Evolutionary conservation across 306 rosid species (phyloP).

Genomic region (Prunus fruticosa): DNA sequence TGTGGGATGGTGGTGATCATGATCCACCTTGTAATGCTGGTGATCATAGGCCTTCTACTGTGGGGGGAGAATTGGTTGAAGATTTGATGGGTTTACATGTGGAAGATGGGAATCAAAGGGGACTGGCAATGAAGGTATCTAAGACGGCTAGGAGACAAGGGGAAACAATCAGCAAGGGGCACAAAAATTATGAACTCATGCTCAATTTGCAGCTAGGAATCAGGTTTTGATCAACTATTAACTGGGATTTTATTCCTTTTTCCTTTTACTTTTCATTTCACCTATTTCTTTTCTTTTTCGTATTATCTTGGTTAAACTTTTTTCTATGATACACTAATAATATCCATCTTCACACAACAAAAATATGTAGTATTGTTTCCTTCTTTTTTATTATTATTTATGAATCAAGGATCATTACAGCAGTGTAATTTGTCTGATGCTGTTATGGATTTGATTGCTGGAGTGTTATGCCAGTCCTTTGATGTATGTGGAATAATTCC

Average conservation of each 20-base stretch:
- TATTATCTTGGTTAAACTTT: neutral
- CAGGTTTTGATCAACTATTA: constrained; percentile 33
- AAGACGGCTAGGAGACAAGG: constrained; percentile 71
- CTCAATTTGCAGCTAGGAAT: constrained; percentile 92
- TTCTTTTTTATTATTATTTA: too few species aligned
- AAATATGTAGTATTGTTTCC: too few species aligned
- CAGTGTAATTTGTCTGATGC: neutral
- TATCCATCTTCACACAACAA: too few species aligned
- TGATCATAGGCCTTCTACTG: constrained; percentile 28
- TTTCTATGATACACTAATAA: neutral
- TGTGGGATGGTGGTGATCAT: constrained; percentile 54
- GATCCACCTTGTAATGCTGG: neutral
- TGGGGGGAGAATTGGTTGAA: constrained; percentile 39
- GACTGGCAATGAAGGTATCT: constrained; percentile 41
- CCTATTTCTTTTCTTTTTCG: neutral
- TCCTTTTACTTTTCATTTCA: neutral
- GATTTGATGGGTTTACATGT: constrained; percentile 25
- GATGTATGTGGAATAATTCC: constrained; percentile 14
- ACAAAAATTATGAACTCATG: constrained; percentile 86
- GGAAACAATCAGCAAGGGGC: constrained; percentile 76
- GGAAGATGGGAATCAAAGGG: constrained; percentile 28
- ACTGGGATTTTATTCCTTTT: neutral
- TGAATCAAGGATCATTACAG: too few species aligned
- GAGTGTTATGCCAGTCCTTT: constrained; percentile 10
- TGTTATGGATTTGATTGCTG: neutral